Conservation (phyloP, 2,329 filamentous ascomycete species). For the Xylogone sp. region DNA sequence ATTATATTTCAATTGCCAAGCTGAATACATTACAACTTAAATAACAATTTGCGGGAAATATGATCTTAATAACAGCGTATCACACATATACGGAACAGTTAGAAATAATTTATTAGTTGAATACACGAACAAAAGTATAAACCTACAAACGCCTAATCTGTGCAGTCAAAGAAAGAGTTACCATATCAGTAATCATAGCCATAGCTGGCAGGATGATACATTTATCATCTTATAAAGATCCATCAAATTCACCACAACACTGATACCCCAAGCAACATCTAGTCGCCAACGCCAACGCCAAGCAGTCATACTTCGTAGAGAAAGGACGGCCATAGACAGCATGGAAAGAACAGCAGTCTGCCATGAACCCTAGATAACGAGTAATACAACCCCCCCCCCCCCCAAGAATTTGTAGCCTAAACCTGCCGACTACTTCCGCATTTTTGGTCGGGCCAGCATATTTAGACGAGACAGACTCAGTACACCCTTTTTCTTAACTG, state of each 20-base stretch:
- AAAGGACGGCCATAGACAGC: neutral
- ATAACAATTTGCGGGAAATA: too few relatives aligned
- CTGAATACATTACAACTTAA: too few relatives aligned
- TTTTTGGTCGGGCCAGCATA: conserved; percentile 58
- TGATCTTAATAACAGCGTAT: too few relatives aligned
- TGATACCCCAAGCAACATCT: neutral
- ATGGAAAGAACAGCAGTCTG: neutral
- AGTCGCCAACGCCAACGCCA: neutral
- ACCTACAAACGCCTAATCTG: neutral
- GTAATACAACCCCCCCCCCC: neutral
- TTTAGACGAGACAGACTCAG: conserved; percentile 57
- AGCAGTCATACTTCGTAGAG: neutral
- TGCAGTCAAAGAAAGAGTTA: neutral
- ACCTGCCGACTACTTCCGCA: conserved; percentile 37
- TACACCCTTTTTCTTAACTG: conserved; percentile 47
- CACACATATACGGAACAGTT: too few relatives aligned
- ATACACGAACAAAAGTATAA: neutral
- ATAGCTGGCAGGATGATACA: neutral
- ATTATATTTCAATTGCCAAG: too few relatives aligned
- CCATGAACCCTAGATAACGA: neutral
- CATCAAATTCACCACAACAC: neutral
- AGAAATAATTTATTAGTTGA: neutral
- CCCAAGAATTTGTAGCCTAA: neutral
- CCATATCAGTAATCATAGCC: neutral
- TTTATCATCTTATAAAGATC: neutral